Evolutionary conservation across 2,329 filamentous ascomycete species (phyloP), one percentile per base, ranked within the genome.

Genomic region (Truncatella angustata): DNA sequence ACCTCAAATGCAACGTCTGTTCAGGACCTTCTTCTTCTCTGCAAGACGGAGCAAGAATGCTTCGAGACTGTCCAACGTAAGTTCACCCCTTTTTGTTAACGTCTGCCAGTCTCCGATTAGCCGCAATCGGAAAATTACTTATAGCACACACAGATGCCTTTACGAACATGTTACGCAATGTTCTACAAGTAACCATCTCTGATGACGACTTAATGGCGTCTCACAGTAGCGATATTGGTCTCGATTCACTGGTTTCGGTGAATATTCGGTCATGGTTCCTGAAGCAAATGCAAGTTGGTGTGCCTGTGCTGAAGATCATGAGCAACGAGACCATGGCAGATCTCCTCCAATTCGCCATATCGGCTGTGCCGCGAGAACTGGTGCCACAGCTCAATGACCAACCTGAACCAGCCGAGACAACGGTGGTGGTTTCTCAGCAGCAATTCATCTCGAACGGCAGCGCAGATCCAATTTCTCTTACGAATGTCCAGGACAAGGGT

Each of bases 151-250:
- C 24, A 55, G 53, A 50, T 4, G 30, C 55, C 5, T 58, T 56
- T 28, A 39, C 53, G 1, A 30, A 30, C 23, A 30, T 54, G 34
- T 42, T 60, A 4, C 54, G 58, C 12, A 37, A n/a, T 5, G 28
- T 45, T 14, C 21, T 60, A 18, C 56, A 58, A 36, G 4, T 55
- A 16, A 44, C 49, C 1, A 53, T 37, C 4, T 21, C 44, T 32
- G 52, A 57, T 34, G 42, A 60, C 1, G 54, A 58, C 3, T 50
- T 61, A 23, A 45, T 56, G 51, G 26, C 20, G 11, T 54, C 59
- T 53, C 49, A 35, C 28, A 36, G 20, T 37, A 28, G 28, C 42
- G 49, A 42, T 18, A 49, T 44, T 34, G 34, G 51, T 6, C 20
- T 53, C 4, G 46, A 53, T 30, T 53, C 51, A 4, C 51, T 53